Conservation (phyloP, 495 filamentous ascomycete genomes). For the Pyronema omphalodes region DNA sequence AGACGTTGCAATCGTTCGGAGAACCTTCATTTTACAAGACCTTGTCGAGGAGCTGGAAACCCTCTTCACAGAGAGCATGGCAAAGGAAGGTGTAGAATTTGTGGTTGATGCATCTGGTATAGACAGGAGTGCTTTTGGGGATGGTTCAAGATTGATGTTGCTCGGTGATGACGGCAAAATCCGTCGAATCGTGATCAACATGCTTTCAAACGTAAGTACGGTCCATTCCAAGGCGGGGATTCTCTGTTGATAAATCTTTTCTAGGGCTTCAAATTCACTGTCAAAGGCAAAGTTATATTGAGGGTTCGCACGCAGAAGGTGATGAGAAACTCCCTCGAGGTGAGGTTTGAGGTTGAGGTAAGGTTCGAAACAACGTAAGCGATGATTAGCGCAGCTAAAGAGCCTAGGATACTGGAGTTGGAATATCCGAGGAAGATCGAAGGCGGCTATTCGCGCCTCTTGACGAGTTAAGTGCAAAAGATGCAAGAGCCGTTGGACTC, state of each 20-base stretch:
- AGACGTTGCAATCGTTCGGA: constrained; percentile 3
- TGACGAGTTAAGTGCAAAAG: constrained; percentile 7
- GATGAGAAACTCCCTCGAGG: constrained; percentile 7
- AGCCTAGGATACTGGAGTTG: constrained; percentile 18
- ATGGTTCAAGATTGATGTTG: constrained; percentile 11
- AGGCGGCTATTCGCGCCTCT: constrained; percentile 10
- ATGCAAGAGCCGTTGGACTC: background rate
- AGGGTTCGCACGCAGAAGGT: constrained; percentile 13
- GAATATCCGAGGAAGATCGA: constrained; percentile 12
- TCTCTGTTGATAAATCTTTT: background rate
- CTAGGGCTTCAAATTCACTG: constrained; percentile 20
- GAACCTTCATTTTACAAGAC: constrained; percentile 11
- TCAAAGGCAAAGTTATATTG: constrained; percentile 9
- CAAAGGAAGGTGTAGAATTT: constrained; percentile 13
- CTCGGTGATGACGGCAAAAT: constrained; percentile 17
- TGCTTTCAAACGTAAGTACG: constrained; percentile 13
- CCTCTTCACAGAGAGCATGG: constrained; percentile 9
- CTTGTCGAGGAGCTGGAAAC: constrained; percentile 14
- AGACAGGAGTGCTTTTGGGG: constrained; percentile 10
- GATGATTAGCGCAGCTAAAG: background rate
- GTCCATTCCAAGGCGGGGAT: background rate
- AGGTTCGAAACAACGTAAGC: background rate
- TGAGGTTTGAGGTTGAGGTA: constrained; percentile 18
- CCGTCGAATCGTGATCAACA: constrained; percentile 14
- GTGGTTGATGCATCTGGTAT: constrained; percentile 9